Percentiles rank a stretch among this genome's conserved stretches.
Evolutionary conservation across 805 yeast species (phyloP).

Genomic region (Diddensiella transvaalensis): DNA sequence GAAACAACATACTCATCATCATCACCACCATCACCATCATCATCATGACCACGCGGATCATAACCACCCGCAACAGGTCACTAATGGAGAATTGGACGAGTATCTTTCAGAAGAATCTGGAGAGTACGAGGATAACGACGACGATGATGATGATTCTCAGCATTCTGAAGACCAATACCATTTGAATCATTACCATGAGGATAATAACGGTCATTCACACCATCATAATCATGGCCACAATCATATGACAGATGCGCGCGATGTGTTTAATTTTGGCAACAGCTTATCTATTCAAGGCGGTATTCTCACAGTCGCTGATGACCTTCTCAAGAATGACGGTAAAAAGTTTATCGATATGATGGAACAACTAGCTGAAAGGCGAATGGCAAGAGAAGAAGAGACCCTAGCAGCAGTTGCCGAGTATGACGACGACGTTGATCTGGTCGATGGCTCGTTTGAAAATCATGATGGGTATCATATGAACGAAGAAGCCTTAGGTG

Average conservation of each 20-base stretch:
- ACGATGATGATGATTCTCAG: slow-evolving; percentile 8
- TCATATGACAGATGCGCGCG: slow-evolving; percentile 14
- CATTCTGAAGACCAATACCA: slow-evolving; percentile 19
- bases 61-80: neutral
- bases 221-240: slow-evolving; percentile 9
- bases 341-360: slow-evolving; percentile 71
- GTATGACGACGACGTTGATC: slow-evolving; percentile 15
- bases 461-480: slow-evolving; percentile 19
- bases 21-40: neutral
- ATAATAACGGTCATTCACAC: slow-evolving; percentile 14
- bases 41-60: slow-evolving; percentile 2
- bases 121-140: slow-evolving; percentile 11
- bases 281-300: slow-evolving; percentile 39
- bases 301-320: slow-evolving; percentile 68
- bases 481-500: slow-evolving; percentile 30
- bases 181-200: slow-evolving; percentile 13
- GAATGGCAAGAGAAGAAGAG: slow-evolving; percentile 38
- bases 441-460: slow-evolving; percentile 5
- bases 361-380: slow-evolving; percentile 64
- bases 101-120: neutral
- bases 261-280: slow-evolving; percentile 30
- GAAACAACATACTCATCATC: neutral
- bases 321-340: slow-evolving; percentile 74
- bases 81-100: neutral
- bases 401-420: slow-evolving; percentile 17